These are phyloP conservation scores for Diaporthe humulicola DNA, from an alignment of 2,329 filamentous ascomycete genomes.

Conservation along the genomic window DNA sequence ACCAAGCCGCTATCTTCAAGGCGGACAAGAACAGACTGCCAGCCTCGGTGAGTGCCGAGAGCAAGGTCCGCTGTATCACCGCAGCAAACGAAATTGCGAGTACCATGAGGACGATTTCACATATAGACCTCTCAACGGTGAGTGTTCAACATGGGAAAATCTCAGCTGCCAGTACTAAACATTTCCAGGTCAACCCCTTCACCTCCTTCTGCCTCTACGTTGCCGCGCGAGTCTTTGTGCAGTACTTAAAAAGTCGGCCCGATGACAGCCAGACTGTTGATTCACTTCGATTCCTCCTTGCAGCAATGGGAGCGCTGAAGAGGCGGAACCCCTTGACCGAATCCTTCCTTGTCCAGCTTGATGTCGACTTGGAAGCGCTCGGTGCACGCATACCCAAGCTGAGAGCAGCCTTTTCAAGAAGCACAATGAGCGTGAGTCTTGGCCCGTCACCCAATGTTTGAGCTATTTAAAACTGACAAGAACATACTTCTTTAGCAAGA, in stretches of 20 bases:
- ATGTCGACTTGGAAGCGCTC: slow-evolving; percentile 87
- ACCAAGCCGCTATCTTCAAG: slow-evolving; percentile 98
- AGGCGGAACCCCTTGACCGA: slow-evolving; percentile 91
- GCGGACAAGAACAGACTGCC: slow-evolving; percentile 89
- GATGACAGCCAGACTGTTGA: slow-evolving; percentile 84
- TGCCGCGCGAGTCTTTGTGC: slow-evolving; percentile 93
- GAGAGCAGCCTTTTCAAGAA: slow-evolving; percentile 66
- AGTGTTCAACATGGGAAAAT: slow-evolving; percentile 49
- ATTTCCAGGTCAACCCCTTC: slow-evolving; percentile 89
- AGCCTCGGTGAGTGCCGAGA: slow-evolving; percentile 83
- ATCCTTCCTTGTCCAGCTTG: slow-evolving; percentile 92
- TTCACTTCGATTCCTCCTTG: slow-evolving; percentile 89
- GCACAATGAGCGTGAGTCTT: slow-evolving; percentile 63
- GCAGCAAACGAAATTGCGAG: slow-evolving; percentile 94
- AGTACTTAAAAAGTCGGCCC: slow-evolving; percentile 94
- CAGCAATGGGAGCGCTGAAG: slow-evolving; percentile 91
- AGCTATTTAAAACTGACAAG: background rate
- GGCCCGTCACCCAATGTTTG: too few species aligned
- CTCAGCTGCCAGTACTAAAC: background rate
- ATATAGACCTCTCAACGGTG: slow-evolving; percentile 87
- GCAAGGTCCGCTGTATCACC: slow-evolving; percentile 92
- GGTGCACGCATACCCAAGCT: slow-evolving; percentile 72
- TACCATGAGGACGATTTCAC: slow-evolving; percentile 95
- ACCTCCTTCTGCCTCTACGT: slow-evolving; percentile 97
- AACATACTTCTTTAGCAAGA: background rate